These are phyloP conservation scores for Fomitopsis pulvina DNA, from an alignment of 768 basidiomycete genomes.

Conservation along the genomic window DNA sequence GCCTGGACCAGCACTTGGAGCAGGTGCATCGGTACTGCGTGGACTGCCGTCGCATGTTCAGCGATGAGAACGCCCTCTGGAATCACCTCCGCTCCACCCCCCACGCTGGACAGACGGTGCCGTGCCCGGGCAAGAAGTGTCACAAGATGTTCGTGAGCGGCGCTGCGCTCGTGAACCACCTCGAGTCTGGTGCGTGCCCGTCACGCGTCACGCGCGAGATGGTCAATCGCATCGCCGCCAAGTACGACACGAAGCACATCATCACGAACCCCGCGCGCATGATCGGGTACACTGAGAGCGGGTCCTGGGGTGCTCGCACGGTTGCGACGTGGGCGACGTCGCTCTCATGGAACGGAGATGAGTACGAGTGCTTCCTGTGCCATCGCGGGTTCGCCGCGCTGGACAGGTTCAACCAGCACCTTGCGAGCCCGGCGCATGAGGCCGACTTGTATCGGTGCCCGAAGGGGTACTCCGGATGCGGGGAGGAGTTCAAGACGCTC, in stretches of 20 bases:
- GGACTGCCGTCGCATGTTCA: constrained; percentile 38
- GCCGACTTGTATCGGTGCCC: constrained; percentile 52
- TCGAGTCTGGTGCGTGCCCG: constrained; percentile 52
- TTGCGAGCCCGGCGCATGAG: constrained; percentile 55
- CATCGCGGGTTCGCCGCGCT: constrained; percentile 36
- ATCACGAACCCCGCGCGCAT: constrained; percentile 54
- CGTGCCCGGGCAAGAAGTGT: constrained; percentile 39
- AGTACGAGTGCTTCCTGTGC: constrained; percentile 64
- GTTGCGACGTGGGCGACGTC: constrained; percentile 32
- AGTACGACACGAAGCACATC: constrained; percentile 37
- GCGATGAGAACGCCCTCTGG: constrained; percentile 30
- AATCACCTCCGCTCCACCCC: constrained; percentile 48
- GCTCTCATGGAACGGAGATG: constrained; percentile 35
- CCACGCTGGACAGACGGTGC: constrained; percentile 35
- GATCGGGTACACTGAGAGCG: constrained; percentile 27
- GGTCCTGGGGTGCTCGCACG: constrained; percentile 13
- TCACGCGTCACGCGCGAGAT: constrained; percentile 39
- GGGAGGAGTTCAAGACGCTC: constrained; percentile 37
- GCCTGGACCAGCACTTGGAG: constrained; percentile 24
- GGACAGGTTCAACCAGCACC: constrained; percentile 48
- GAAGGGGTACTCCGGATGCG: constrained; percentile 30
- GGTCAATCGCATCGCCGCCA: constrained; percentile 34
- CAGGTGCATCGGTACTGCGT: constrained; percentile 35
- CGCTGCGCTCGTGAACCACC: constrained; percentile 53
- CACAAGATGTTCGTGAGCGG: constrained; percentile 39